Base-by-base conservation (phyloP, 2,329 filamentous ascomycete genomes). In the Chaetomiaceae sp. region DNA sequence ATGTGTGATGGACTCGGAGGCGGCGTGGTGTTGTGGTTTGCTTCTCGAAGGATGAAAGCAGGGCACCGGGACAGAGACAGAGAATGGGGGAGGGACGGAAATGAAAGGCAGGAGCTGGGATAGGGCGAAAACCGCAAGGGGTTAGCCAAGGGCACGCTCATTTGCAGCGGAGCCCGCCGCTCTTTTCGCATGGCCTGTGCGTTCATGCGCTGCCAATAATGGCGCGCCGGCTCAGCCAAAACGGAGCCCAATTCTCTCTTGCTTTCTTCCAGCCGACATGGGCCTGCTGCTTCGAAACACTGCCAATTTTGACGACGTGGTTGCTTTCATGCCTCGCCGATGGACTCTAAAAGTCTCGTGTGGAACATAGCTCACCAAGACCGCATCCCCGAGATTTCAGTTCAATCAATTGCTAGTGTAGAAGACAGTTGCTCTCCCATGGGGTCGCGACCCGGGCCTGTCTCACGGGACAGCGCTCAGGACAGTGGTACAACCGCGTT, bases 91-190 rank as follows among this genome's bases (percentile, higher is more conserved):
- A 38, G 37, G 25, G 27, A 27, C 43, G 48, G 53, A 51, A 43
- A 55, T 46, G 46, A 54, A 50, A 42, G 51, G 46, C 33, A 19
- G 17, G 40, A 19, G 49, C 33, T n/a, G 17, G 34, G 36, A 29
- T 23, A 17, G 34, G 51, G 47, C 45, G 47, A 48, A 54, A 53
- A 45, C 50, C 43, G 50, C 47, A 49, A 53, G 34, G 51, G 54
- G 20, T 17, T 37, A 34, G 47, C 31, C 38, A 36, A 50, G 40
- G 40, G 42, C 33, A n/a, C 45, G 43, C 51, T 57, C 47, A 54
- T 51, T 54, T 54, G 47, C 47, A 25, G 47, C 43, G 51, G 55
- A 44, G 34, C 47, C 36, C 25, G 49, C 45, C 43, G 27, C 27
- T 31, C 43, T 46, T 23, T 17, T 8, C 29, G 40, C 47, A 22